These are phyloP conservation scores for Apiospora koreana DNA, from an alignment of 2,329 filamentous ascomycete species.

Conservation along the genomic window DNA sequence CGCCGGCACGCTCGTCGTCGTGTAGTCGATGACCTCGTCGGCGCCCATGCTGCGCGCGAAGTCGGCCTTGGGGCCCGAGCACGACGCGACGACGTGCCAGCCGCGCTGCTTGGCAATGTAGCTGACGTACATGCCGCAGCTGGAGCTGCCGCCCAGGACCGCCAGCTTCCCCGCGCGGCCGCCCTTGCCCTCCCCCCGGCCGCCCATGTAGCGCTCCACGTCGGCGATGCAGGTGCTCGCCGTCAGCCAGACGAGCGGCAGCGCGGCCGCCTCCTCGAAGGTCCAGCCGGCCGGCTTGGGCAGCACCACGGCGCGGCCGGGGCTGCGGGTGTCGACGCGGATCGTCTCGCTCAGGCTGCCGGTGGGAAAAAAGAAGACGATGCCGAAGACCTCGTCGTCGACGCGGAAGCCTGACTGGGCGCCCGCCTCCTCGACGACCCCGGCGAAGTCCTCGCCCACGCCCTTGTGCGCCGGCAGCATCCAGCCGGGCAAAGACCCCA, in stretches of 20 bases:
- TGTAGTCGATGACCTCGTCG: slow-evolving; percentile 19
- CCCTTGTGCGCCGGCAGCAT: slow-evolving; percentile 13
- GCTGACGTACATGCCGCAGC: slow-evolving; percentile 21
- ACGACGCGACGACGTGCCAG: slow-evolving; percentile 21
- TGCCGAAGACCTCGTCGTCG: slow-evolving; percentile 20
- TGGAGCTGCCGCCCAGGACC: too few relatives aligned
- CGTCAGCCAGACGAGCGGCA: slow-evolving; percentile 22
- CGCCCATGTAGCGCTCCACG: slow-evolving; percentile 13
- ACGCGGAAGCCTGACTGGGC: slow-evolving; percentile 13
- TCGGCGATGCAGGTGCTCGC: slow-evolving; percentile 18
- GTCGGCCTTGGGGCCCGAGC: slow-evolving; percentile 21
- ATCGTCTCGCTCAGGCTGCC: slow-evolving; percentile 17
- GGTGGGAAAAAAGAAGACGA: slow-evolving; percentile 12
- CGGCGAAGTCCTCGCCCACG: slow-evolving; percentile 19
- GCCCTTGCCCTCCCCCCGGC: slow-evolving; percentile 12
- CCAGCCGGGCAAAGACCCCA: slow-evolving; percentile 13
- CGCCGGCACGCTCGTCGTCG: too few relatives aligned
- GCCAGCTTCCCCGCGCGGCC: too few relatives aligned
- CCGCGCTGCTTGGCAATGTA: slow-evolving; percentile 19
- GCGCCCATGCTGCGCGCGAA: slow-evolving; percentile 21
- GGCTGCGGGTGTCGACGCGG: slow-evolving; percentile 15
- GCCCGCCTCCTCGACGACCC: slow-evolving; percentile 19
- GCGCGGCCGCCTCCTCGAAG: slow-evolving; percentile 18
- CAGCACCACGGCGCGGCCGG: slow-evolving; percentile 15
- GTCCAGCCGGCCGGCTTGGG: slow-evolving; percentile 18